These are phyloP conservation scores for Saksenaea oblongispora DNA, from an alignment of 371 early-diverging fungal genomes.

Conservation along the genomic window DNA sequence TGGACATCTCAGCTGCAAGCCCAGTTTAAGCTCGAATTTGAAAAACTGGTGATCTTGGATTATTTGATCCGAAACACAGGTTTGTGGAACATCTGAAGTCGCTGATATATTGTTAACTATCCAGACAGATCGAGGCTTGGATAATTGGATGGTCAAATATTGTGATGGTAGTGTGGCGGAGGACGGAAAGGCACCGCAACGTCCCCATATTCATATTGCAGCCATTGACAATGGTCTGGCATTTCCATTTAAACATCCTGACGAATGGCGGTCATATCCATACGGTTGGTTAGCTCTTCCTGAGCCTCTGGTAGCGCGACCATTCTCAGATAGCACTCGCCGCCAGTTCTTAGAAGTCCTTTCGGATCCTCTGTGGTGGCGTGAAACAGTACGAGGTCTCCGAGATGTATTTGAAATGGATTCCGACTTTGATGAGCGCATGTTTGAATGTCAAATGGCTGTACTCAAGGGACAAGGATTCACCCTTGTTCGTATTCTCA, in stretches of 20 bases:
- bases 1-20: conserved; percentile 69
- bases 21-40: conserved; percentile 82
- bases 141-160: conserved; percentile 91
- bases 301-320: conserved; percentile 49
- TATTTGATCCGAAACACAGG: conserved; percentile 92
- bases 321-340: conserved; percentile 73
- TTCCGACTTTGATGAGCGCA: conserved; percentile 75
- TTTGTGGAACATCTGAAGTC: conserved; percentile 18
- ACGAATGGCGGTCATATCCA: conserved; percentile 87
- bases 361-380: conserved; percentile 81
- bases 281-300: conserved; percentile 87
- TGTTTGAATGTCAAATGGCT: conserved; percentile 82
- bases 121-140: conserved; percentile 72
- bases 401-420: conserved; percentile 68
- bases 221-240: conserved; percentile 94
- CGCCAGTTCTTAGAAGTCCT: conserved; percentile 67
- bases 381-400: conserved; percentile 67
- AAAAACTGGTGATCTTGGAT: conserved; percentile 82
- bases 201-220: conserved; percentile 65
- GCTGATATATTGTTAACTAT: not conserved
- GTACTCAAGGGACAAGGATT: conserved; percentile 88
- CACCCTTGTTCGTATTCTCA: conserved; percentile 74
- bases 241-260: conserved; percentile 93
- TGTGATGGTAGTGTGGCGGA: conserved; percentile 43
- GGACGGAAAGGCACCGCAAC: conserved; percentile 8